Base-by-base conservation (phyloP, 1,284 basidiomycete genomes). In the Ustilago bromivora region DNA sequence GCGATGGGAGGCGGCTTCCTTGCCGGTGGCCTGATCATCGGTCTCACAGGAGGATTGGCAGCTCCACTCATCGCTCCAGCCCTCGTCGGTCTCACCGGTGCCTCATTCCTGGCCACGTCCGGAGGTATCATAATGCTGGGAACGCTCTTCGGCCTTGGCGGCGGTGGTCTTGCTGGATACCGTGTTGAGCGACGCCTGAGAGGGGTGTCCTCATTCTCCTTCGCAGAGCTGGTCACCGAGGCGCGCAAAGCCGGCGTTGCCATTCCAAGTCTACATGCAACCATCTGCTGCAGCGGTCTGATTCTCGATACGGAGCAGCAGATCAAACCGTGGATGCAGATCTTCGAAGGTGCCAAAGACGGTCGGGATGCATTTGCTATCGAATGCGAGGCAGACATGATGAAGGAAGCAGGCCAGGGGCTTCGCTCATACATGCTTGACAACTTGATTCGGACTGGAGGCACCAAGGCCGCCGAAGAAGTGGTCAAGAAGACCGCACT, bases 401-500 rank as follows among this genome's bases (percentile, higher is more conserved):
- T 84, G 80, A 65, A 62, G 11, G 51, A 73, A 36, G 81, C 82
- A 0, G 82, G 82, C 0, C 64, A 65, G 38, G 78, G 73, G 0
- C 55, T 84, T 57, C 68, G 76, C 17, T 63, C 70, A 6, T 84
- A 83, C 64, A 77, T 82, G 65, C 54, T 75, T 8, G 71, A 81
- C 62, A 58, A 76, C 15, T 55, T 80, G 46, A 75, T 80, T 43
- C 67, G 70, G 7, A 72, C 71, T 12, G 72, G 79, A 8, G 82
- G 81, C 10, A 72, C 75, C 2, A 78, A 73, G 38, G 81, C 76
- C 6, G 82, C 76, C 2, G 69, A 74, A 34, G 88, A 90, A 73
- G 85, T 90, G 65, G 86, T 90, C 81, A 89, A 90, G 78, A 86
- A 87, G n/a, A 90, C 89, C 0, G 87, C 88, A 0, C 82, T 90